Base-by-base conservation (phyloP, 805 yeast genomes). In the Hanseniaspora mollemarum region DNA sequence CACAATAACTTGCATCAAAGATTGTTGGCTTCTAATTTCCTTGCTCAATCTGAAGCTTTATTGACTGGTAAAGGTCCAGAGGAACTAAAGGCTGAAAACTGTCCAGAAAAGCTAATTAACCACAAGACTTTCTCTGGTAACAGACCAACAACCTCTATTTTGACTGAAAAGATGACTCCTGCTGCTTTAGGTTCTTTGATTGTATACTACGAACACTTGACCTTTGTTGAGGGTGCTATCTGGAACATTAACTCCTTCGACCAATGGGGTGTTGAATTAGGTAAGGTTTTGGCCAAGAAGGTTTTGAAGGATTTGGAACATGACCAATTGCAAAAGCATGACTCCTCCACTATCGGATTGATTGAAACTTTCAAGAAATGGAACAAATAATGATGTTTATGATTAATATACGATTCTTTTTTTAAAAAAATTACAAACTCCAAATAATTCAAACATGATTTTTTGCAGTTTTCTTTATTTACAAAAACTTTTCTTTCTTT, bases 231-330 rank as follows among this genome's bases (percentile, higher is more conserved):
- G 74, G 98, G 98, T 72, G 98, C 98, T 53, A 72, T 92, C 64
- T 90, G 98, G 98, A 92, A 94, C 78, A 88, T 92, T 75, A 92
- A 92, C 81, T 90, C 97, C 18, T 92, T 87, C 67, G 98, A 92
- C 75, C 98, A 92, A 76, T 92, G 97, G 95, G 98, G 98, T 71
- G 98, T 92, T 63, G 98, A 92, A 74, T 83, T 92, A 62, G 98
- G 98, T 68, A 92, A 92, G 74, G 94, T 83, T 49, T 79, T 92
- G 66, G 98, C 98, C 65, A 92, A 92, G 81, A 92, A 77, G 54
- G 90, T 92, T 63, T 90, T 94, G 62, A 77, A 77, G 61, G 96
- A 92, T 72, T 80, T 92, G 65, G 84, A 83, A 60, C 77, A 75
- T 64, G 61, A 71, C 28, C 68, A 71, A 51, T 80, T 83, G 51